These are phyloP conservation scores for Jamesozyma gamospora DNA, from an alignment of 805 yeast genomes.

Conservation along the genomic window DNA sequence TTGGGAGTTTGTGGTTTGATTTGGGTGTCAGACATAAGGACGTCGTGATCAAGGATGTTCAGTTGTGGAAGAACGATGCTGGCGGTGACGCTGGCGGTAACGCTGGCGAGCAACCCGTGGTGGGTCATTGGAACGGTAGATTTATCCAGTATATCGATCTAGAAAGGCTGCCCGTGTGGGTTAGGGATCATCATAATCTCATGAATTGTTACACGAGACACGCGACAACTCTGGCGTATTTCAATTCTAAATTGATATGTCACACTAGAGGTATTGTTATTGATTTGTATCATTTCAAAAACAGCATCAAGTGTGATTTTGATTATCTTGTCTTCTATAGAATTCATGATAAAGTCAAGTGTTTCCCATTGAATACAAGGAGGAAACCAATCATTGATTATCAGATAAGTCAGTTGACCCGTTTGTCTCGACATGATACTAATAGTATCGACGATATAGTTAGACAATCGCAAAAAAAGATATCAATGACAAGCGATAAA, in stretches of 20 bases:
- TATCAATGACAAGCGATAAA: constrained; percentile 8
- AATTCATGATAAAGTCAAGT: constrained; percentile 3
- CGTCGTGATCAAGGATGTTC: constrained; percentile 20
- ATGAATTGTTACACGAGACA: constrained; percentile 20
- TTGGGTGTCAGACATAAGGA: constrained; percentile 15
- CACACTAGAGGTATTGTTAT: not conserved
- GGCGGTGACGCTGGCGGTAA: not conserved
- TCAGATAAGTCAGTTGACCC: too few relatives aligned
- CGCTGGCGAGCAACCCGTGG: too few relatives aligned
- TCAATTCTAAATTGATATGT: constrained; percentile 19
- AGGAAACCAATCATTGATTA: constrained; percentile 8
- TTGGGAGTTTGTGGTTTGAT: constrained; percentile 13
- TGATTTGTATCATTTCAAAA: constrained; percentile 5
- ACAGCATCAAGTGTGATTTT: not conserved
- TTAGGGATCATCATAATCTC: constrained; percentile 1
- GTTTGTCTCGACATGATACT: too few relatives aligned
- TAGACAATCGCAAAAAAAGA: constrained; percentile 13
- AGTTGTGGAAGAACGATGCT: constrained; percentile 16
- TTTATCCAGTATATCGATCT: constrained; percentile 18
- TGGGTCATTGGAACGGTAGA: constrained; percentile 11
- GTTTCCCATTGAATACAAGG: constrained; percentile 6
- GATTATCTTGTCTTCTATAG: constrained; percentile 5
- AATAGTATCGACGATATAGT: constrained; percentile 14
- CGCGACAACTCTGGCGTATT: constrained; percentile 20
- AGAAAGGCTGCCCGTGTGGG: constrained; percentile 23